Base-by-base conservation (phyloP, 2,329 filamentous ascomycete species). In the Camptophora hylomeconis region DNA sequence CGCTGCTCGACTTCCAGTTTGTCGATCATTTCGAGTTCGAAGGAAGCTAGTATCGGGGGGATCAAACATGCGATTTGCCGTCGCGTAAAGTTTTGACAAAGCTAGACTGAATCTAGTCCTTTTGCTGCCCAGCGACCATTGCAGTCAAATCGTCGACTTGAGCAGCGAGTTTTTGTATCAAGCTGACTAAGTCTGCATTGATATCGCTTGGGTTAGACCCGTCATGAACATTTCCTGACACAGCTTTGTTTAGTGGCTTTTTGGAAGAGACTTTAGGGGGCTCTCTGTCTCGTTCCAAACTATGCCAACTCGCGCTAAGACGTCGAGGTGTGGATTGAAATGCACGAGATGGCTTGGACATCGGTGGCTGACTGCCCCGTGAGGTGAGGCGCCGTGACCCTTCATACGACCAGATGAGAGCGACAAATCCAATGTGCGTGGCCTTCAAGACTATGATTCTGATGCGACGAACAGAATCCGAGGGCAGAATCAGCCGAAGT, bases 401-500 rank as follows among this genome's bases (percentile, higher is more conserved):
- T 41, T 59, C 70, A 45, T 67, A 75, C n/a, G 54, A 50, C 56
- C 65, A 64, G 31, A 75, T 73, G 29, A 67, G 49, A 20, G 54
- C 60, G 28, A 75, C 65, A 40, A 67, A 65, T 9, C 70, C 69
- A 25, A 64, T 49, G 49, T 75, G 70, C 2, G 69, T 72, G 27
- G 60, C 60, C 46, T 69, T 70, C 34, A 75, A 60, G 24, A 74
- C 48, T 22, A 71, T 45, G 35, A 75, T 74, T 25, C 69, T 64
- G 32, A 65, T 60, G 17, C 57, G 58, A 28, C 70, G 61, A 32
- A 72, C 54, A 31, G 56, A 51, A 38, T 65, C 65, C 23, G 67
- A 59, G n/a, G 68, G 59, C 20, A 74, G 37, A 28, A 70, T 52
- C 30, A 74, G 56, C 44, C 69, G 57, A 40, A 75, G 53, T 16